phyloP scores from a whole-genome alignment of 2,329 filamentous ascomycete genomes.

The Lachnellula suecica region DNA sequence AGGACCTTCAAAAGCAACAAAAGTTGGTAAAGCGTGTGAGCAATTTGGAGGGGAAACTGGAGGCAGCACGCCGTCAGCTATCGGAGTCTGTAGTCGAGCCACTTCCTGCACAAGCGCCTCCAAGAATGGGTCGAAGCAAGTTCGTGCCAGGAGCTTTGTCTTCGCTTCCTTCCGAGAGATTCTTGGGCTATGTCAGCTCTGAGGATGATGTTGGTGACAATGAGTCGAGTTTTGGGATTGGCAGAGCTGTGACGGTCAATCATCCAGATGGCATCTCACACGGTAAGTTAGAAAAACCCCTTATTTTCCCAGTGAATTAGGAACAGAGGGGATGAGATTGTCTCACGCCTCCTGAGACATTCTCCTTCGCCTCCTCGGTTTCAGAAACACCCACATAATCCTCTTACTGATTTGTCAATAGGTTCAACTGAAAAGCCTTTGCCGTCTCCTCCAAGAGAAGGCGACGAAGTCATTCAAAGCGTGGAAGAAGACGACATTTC shows the following conservation, averaged over 20 bases:
- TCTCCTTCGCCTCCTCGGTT: no score
- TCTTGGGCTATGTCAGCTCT: constrained; percentile 35
- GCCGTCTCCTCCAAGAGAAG: neutral
- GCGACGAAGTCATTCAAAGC: constrained; percentile 5
- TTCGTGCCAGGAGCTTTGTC: constrained; percentile 43
- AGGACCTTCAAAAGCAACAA: constrained; percentile 55
- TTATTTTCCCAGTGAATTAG: no score
- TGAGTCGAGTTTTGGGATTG: constrained; percentile 14
- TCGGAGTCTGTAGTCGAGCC: constrained; percentile 44
- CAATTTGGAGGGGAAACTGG: constrained; percentile 57
- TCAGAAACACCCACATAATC: no score
- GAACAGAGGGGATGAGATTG: no score
- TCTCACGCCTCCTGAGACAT: no score
- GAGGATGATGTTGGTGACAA: constrained; percentile 13
- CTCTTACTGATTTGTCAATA: no score
- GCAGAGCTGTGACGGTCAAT: constrained; percentile 16
- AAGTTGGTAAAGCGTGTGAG: constrained; percentile 60
- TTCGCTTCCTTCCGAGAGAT: constrained; percentile 44
- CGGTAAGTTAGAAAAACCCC: no score
- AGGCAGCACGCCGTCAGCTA: constrained; percentile 54
- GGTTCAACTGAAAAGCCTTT: neutral
- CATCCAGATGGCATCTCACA: constrained; percentile 1
- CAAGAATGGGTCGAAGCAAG: constrained; percentile 30
- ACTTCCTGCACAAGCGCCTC: constrained; percentile 25
- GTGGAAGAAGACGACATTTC: constrained; percentile 1